phyloP scores from a whole-genome alignment of 2,329 filamentous ascomycete genomes.

The Phialemonium atrogriseum region DNA sequence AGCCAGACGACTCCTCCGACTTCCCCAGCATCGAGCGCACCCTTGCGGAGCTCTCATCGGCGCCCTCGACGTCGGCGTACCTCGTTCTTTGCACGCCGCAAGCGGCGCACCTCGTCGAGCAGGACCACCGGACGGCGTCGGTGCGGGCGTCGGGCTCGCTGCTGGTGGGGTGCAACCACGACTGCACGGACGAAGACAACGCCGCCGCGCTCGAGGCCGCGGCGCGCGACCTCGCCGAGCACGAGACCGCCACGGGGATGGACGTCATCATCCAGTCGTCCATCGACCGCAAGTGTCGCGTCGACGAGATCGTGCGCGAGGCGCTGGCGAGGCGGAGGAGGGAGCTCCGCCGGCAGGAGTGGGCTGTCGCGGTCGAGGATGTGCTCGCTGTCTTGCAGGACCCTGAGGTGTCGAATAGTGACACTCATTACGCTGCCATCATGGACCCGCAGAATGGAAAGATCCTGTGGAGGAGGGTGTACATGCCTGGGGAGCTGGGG shows the following conservation, averaged over 20 bases:
- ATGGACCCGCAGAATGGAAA: constrained; percentile 38
- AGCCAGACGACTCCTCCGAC: background rate
- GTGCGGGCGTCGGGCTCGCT: constrained; percentile 14
- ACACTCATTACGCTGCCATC: constrained; percentile 26
- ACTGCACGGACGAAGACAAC: constrained; percentile 15
- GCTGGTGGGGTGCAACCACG: constrained; percentile 19
- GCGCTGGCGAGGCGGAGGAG: background rate
- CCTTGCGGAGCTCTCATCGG: constrained; percentile 7
- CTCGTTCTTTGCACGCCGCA: constrained; percentile 20
- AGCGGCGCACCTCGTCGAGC: constrained; percentile 16
- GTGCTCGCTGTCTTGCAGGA: constrained; percentile 17
- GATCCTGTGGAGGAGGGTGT: constrained; percentile 28
- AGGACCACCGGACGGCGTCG: constrained; percentile 15
- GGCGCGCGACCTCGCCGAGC: constrained; percentile 2
- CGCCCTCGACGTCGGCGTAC: constrained; percentile 19
- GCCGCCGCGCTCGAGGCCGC: constrained; percentile 7
- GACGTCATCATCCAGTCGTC: constrained; percentile 14
- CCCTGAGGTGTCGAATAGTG: constrained; percentile 17
- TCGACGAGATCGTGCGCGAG: constrained; percentile 8
- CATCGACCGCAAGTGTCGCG: constrained; percentile 12
- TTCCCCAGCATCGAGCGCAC: constrained; percentile 7
- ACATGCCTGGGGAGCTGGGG: too few species aligned
- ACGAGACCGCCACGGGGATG: constrained; percentile 13
- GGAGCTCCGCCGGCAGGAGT: background rate
- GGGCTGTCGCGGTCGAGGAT: constrained; percentile 11